Conservation (phyloP, 2,329 filamentous ascomycete genomes). For the Colletotrichum eleusines region DNA sequence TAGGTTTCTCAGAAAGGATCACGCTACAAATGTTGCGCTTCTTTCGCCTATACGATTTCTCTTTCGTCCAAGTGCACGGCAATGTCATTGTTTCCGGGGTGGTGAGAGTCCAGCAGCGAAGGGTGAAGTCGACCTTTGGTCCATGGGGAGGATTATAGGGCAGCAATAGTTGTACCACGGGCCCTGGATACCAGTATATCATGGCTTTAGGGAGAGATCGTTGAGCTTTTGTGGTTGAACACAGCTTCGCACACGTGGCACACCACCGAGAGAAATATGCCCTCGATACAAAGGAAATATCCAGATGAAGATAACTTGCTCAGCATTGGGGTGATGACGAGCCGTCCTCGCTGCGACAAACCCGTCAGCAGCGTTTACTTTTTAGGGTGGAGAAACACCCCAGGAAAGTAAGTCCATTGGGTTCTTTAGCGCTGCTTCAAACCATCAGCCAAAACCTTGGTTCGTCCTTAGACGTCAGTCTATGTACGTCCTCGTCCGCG, state of each 20-base stretch:
- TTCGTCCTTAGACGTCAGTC: neutral
- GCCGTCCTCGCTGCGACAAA: neutral
- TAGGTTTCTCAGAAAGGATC: neutral
- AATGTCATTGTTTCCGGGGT: too few species aligned
- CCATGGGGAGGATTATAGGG: too few species aligned
- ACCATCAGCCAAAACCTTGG: neutral
- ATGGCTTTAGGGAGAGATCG: neutral
- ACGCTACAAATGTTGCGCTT: neutral
- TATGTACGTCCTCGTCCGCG: neutral
- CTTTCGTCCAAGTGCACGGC: too few species aligned
- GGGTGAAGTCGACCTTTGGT: neutral
- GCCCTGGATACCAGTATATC: neutral
- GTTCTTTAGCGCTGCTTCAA: neutral
- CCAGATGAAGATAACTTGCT: neutral
- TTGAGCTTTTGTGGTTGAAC: neutral
- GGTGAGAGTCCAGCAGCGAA: too few species aligned
- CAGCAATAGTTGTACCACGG: neutral
- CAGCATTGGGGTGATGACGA: neutral
- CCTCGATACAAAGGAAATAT: neutral
- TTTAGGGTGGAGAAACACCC: neutral
- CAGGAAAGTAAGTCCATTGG: neutral
- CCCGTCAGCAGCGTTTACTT: neutral
- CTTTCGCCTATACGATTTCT: neutral
- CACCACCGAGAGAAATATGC: neutral
- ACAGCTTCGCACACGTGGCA: too few species aligned